phyloP scores from a whole-genome alignment of 345 rosid genomes.

The Eucalyptus marginata region DNA sequence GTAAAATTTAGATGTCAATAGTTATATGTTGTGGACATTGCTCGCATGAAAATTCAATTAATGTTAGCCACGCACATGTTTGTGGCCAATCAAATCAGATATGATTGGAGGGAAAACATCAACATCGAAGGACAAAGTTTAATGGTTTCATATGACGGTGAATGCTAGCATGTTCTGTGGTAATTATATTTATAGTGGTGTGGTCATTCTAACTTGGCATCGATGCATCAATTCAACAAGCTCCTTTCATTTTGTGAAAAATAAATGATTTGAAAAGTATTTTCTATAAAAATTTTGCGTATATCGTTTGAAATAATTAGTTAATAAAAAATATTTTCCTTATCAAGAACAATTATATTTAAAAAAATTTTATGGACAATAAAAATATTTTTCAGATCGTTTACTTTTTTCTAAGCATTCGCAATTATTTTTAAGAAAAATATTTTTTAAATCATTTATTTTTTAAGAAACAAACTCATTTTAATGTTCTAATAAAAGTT shows the following conservation, averaged over 20 bases:
- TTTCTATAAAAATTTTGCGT: no score
- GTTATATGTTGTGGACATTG: accelerated
- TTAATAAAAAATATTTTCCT: no score
- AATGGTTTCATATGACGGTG: accelerated
- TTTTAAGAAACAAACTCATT: no score
- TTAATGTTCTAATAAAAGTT: neutral
- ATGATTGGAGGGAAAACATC: neutral
- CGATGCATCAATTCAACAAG: neutral
- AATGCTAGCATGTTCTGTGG: neutral
- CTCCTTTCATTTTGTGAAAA: no score
- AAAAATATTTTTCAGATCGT: no score
- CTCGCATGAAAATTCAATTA: neutral
- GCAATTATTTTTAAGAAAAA: no score
- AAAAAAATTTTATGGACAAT: no score
- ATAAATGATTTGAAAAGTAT: accelerated
- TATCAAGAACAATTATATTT: no score
- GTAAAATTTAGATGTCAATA: accelerated
- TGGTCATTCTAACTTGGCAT: neutral
- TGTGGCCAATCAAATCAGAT: neutral
- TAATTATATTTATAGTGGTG: neutral
- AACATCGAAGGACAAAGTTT: neutral
- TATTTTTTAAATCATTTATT: no score
- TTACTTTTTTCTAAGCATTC: no score
- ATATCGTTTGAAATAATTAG: no score
- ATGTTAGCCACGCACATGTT: neutral